phyloP scores from a whole-genome alignment of 345 rosid genomes.

The Ceriops zippeliana region DNA sequence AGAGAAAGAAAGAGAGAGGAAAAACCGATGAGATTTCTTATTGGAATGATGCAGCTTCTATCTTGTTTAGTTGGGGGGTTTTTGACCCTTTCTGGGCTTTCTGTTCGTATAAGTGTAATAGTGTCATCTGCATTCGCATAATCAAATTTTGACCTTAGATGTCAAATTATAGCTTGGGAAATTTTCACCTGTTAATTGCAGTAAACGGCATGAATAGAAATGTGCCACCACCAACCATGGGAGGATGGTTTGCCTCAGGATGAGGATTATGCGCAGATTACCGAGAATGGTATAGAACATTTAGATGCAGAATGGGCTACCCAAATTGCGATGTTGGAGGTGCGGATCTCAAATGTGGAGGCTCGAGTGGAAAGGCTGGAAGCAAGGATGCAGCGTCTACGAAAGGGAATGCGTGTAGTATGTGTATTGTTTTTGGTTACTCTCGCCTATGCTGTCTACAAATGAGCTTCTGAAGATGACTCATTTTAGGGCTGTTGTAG shows the following conservation, averaged over 20 bases:
- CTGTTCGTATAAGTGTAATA: too few species aligned
- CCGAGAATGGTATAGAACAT: constrained; percentile 6
- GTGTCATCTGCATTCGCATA: too few species aligned
- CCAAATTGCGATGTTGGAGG: constrained; percentile 23
- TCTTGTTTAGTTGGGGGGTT: too few species aligned
- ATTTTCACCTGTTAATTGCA: constrained; percentile 7
- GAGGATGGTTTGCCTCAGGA: constrained; percentile 23
- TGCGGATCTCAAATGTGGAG: constrained; percentile 24
- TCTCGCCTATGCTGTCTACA: constrained; percentile 23
- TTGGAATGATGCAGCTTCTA: too few species aligned
- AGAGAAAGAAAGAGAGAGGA: too few species aligned
- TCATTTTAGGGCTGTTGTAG: not conserved
- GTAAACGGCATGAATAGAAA: constrained; percentile 16
- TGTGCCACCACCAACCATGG: constrained; percentile 31
- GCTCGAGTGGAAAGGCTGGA: constrained; percentile 19
- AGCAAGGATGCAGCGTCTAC: constrained; percentile 19
- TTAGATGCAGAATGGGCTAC: constrained; percentile 14
- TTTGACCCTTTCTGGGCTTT: too few species aligned
- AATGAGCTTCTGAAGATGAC: constrained; percentile 14
- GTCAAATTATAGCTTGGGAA: not conserved
- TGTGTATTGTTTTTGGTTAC: constrained; percentile 16
- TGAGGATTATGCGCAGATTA: constrained; percentile 12
- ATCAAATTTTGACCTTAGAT: not conserved
- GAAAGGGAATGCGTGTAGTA: constrained; percentile 15
- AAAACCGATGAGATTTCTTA: too few species aligned